A percentile compares a stretch with the other conserved stretches of the same genome.
Conservation (phyloP, 345 rosid genomes). For the Psidium friedrichsthalianum region DNA sequence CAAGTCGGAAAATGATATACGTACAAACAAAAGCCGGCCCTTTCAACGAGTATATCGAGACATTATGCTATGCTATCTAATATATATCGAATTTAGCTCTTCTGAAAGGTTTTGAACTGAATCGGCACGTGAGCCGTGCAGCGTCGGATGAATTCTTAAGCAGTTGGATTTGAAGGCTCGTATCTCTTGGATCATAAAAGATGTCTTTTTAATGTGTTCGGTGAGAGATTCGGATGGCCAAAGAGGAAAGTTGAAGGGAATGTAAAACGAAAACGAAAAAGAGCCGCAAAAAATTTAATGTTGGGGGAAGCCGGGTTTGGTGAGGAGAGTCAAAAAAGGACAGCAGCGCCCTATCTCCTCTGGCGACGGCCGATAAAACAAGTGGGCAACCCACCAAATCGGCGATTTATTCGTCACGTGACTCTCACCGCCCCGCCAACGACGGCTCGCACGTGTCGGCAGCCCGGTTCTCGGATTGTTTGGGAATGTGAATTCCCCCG, state of each 20-base stretch:
- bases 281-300: background rate
- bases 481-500: background rate
- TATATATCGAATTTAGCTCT: background rate
- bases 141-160: too few relatives aligned
- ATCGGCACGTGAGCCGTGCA: too few relatives aligned
- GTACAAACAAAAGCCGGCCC: background rate
- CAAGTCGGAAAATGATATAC: background rate
- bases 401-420: background rate
- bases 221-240: too few relatives aligned
- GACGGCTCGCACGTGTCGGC: background rate
- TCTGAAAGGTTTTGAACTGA: too few relatives aligned
- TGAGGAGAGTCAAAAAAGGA: background rate
- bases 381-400: background rate
- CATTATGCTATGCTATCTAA: background rate
- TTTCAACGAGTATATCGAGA: background rate
- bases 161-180: too few relatives aligned
- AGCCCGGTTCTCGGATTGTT: background rate
- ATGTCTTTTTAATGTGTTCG: too few relatives aligned
- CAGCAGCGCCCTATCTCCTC: background rate
- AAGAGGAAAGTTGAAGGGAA: background rate
- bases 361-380: background rate
- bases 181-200: too few relatives aligned
- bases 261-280: background rate
- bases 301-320: background rate
- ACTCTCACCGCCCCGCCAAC: background rate